Evolutionary conservation across 2,329 filamentous ascomycete genomes (phyloP), one percentile per base, ranked within the genome.

Genomic region (Trichophyton schoenleinii): DNA sequence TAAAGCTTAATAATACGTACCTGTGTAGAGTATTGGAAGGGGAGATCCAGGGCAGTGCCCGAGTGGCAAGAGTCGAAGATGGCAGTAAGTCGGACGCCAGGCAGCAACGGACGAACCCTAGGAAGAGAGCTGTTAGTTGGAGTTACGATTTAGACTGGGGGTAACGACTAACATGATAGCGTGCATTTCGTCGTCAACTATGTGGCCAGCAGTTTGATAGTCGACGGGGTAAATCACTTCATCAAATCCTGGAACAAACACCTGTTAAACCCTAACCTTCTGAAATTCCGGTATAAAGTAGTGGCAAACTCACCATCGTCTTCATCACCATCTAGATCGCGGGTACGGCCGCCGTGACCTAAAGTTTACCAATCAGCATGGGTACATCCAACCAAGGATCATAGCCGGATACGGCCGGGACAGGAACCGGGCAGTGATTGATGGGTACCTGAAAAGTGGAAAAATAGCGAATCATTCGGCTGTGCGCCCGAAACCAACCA

Each of bases 21-120:
- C 15, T 60, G 58, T 11, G 58, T 60, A n/a, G 58, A 60, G 31
- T 60, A 60, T 22, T n/a, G 22, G 58, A 42, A 60, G 2, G 58
- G 58, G 9, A 60, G 58, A 25, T 60, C 58, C 2, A 60, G 42
- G 22, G 44, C 58, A 9, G 58, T 60, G 7, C 58, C 58, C n/a
- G 58, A 60, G 58, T 60, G 58, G 31, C 58, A 60, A 13, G 58
- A 60, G 42, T 60, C 58, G 25, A 60, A 60, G 41, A 60, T 60
- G 22, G 58, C 58, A 13, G 58, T 60, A 15, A 60, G 44, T 11
- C 58, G 20, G 20, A 52, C 58, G 0, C 58, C 58, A 11, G 58
- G 58, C 15, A 7, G 22, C 1, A 60, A 42, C 13, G 58, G 58
- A 11, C 58, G 58, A 18, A 60, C 58, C 58, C 58, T 60, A 15